phyloP scores from a whole-genome alignment of 306 rosid genomes.

The Acacia acuminata region DNA sequence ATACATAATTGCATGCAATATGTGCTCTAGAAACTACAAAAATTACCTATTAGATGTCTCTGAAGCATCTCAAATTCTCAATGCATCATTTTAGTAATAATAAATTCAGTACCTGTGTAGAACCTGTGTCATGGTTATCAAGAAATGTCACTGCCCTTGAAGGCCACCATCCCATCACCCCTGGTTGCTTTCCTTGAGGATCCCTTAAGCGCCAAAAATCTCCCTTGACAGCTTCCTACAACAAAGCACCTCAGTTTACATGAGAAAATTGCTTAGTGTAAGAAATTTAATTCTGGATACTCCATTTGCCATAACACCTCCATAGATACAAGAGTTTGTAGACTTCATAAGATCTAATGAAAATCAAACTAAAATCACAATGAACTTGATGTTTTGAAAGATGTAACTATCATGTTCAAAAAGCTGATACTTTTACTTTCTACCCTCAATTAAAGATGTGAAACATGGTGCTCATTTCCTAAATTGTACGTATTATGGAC shows the following conservation, averaged over 20 bases:
- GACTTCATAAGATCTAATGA: background rate
- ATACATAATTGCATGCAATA: background rate
- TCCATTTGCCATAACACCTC: background rate
- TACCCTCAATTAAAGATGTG: background rate
- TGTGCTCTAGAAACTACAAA: slow-evolving; percentile 11
- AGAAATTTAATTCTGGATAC: slow-evolving; percentile 23
- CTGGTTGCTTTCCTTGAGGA: slow-evolving; percentile 86
- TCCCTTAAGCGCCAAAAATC: slow-evolving; percentile 81
- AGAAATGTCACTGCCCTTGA: slow-evolving; percentile 84
- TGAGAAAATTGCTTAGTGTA: background rate
- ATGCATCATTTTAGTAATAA: background rate
- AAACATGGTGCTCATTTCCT: background rate
- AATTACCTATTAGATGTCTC: background rate
- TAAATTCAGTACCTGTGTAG: slow-evolving; percentile 70
- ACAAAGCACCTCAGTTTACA: background rate
- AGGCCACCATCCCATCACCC: slow-evolving; percentile 91
- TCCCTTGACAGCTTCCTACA: slow-evolving; percentile 91
- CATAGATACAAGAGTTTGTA: slow-evolving; percentile 1
- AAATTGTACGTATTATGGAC: background rate
- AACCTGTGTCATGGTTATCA: slow-evolving; percentile 93
- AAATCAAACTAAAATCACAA: background rate
- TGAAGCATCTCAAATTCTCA: slow-evolving; percentile 1
- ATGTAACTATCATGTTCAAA: slow-evolving; percentile 5
- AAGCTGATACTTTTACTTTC: background rate
- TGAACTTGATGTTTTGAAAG: background rate